Base-by-base conservation (phyloP, 2,329 filamentous ascomycete species). In the Fusarium sp. region DNA sequence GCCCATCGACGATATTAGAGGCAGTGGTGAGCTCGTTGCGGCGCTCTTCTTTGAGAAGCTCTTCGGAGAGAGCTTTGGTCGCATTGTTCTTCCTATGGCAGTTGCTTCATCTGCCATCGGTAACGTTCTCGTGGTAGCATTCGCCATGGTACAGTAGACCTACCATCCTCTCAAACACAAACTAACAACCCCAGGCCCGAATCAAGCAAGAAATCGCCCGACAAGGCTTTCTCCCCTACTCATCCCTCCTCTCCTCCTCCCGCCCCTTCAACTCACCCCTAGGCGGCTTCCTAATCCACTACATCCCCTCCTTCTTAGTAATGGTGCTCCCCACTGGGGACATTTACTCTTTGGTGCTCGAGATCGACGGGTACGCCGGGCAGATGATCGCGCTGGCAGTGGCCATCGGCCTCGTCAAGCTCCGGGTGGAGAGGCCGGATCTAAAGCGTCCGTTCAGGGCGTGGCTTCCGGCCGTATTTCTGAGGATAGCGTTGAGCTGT, bases 51-150 rank as follows among this genome's bases (percentile, higher is more conserved):
- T 94, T 73, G 86, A 92, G 71, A 84, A 86, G 9, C 83, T 91
- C 0, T 93, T 94, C 79, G 92, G 92, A 0, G 81, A 84, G 2
- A 84, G 84, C 0, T 76, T 92, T 11, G 92, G 92, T 0, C 86
- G 86, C 37, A 85, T 84, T 2, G 81, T 93, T 2, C 82, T 94
- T 3, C 90, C 92, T 0, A 80, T 93, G 10, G 88, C 90, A 0
- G 91, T 94, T 37, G 92, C 92, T 0, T 82, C 93, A 27, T 93
- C 91, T 1, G 92, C 91, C 0, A 88, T 87, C 2, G 93, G 92
- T 0, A 94, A 94, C 78, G 92, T 94, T 16, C 91, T 94, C 88
- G 91, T 93, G 0, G 91, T 93, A 3, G 90, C 91, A 0, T 94
- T 94, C 79, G 87, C 91, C 1, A 81, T 92, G 80, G 92, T 92